Conservation (phyloP, 345 rosid species). For the Acer yangbiense region DNA sequence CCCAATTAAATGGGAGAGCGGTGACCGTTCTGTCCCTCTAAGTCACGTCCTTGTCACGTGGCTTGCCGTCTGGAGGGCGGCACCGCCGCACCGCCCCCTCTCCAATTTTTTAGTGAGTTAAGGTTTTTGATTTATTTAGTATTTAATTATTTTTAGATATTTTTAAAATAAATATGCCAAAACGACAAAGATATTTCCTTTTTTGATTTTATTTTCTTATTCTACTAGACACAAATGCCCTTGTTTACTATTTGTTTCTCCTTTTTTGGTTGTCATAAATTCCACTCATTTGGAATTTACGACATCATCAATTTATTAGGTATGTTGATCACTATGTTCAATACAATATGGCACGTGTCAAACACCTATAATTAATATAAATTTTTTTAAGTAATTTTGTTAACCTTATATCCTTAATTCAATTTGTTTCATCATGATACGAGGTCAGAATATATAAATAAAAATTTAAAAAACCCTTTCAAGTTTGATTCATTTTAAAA, state of each 20-base stretch:
- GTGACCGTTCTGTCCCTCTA: not conserved
- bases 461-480: too few species aligned
- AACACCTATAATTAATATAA: too few species aligned
- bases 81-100: constrained; percentile 52
- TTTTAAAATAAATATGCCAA: not conserved
- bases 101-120: not conserved
- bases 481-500: too few species aligned
- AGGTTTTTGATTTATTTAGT: not conserved
- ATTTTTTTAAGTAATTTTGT: too few species aligned
- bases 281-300: not conserved
- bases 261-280: not conserved
- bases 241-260: not conserved
- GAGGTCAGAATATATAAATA: too few species aligned
- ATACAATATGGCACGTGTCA: too few species aligned
- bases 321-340: too few species aligned
- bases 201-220: not conserved
- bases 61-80: constrained; percentile 32
- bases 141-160: not conserved
- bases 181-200: not conserved
- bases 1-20: not conserved
- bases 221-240: not conserved
- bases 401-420: too few species aligned
- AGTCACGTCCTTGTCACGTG: constrained; percentile 44
- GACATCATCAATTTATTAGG: too few species aligned
- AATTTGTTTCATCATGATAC: too few species aligned